Conservation (phyloP, 2,329 filamentous ascomycete genomes). For the Kalmusia sp. region DNA sequence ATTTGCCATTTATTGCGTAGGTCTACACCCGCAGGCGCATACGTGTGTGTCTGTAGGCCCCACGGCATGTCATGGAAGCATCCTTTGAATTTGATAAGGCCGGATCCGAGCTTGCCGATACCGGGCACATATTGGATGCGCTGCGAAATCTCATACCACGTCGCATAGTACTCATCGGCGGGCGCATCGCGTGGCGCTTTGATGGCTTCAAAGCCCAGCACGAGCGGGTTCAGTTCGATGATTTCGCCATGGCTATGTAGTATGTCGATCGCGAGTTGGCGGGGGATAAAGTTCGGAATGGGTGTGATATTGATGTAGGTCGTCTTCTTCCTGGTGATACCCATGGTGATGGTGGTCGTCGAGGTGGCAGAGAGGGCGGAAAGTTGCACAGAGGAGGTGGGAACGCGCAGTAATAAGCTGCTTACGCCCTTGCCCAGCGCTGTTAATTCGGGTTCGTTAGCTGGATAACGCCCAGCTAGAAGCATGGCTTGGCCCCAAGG, state of each 20-base stretch:
- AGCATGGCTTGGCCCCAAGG: constrained; percentile 13
- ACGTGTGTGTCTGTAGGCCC: constrained; percentile 75
- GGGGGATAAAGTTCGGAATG: constrained; percentile 73
- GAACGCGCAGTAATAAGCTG: constrained; percentile 8
- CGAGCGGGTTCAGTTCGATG: constrained; percentile 74
- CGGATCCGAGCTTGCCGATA: constrained; percentile 68
- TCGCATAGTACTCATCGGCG: constrained; percentile 74
- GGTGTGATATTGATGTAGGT: constrained; percentile 73
- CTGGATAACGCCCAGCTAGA: constrained; percentile 14
- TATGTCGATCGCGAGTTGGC: constrained; percentile 75
- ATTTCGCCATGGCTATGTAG: constrained; percentile 74
- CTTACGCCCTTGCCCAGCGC: constrained; percentile 11
- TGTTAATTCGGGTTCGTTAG: constrained; percentile 7
- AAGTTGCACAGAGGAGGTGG: constrained; percentile 2
- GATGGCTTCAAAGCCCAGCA: constrained; percentile 68
- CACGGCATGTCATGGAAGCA: constrained; percentile 77
- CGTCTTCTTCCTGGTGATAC: constrained; percentile 63
- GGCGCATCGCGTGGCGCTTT: constrained; percentile 71
- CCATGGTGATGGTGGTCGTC: constrained; percentile 24
- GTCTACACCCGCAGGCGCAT: constrained; percentile 71
- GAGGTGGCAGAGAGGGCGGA: constrained; percentile 2
- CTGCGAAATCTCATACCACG: constrained; percentile 77
- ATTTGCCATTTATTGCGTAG: constrained; percentile 73
- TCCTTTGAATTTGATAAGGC: constrained; percentile 72
- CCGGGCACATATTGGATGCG: constrained; percentile 73